phyloP scores from a whole-genome alignment of 345 rosid species.

The Psidium friedrichsthalianum region DNA sequence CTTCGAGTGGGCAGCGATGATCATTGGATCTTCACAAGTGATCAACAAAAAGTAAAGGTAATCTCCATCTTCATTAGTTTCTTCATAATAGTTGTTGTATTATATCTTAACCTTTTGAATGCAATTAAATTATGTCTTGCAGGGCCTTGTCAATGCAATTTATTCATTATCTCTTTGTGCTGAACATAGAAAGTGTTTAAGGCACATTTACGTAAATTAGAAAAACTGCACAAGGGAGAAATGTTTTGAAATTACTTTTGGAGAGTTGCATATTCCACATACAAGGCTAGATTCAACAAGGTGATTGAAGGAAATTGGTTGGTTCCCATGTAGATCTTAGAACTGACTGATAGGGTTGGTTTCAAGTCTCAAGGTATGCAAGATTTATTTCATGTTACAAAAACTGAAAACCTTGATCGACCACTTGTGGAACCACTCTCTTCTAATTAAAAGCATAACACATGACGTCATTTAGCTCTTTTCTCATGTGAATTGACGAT shows the following conservation, averaged over 20 bases:
- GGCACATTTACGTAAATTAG: neutral
- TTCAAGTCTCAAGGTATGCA: no score
- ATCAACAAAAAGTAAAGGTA: neutral
- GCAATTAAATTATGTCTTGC: neutral
- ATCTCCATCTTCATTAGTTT: neutral
- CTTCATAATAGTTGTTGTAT: neutral
- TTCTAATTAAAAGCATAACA: neutral
- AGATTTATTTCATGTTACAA: no score
- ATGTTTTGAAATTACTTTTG: neutral
- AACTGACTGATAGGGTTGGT: no score
- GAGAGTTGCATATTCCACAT: neutral
- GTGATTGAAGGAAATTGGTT: neutral
- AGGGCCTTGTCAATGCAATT: neutral
- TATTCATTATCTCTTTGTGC: neutral
- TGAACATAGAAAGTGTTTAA: neutral
- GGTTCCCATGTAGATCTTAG: no score
- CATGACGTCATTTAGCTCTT: no score
- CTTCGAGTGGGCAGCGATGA: no score
- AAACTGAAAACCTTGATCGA: no score
- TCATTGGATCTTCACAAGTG: no score
- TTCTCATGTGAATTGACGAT: neutral
- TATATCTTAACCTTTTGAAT: neutral
- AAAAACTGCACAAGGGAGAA: neutral
- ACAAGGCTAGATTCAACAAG: neutral
- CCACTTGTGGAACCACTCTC: no score